Base-by-base conservation (phyloP, 306 rosid species). In the Myrica gale region DNA sequence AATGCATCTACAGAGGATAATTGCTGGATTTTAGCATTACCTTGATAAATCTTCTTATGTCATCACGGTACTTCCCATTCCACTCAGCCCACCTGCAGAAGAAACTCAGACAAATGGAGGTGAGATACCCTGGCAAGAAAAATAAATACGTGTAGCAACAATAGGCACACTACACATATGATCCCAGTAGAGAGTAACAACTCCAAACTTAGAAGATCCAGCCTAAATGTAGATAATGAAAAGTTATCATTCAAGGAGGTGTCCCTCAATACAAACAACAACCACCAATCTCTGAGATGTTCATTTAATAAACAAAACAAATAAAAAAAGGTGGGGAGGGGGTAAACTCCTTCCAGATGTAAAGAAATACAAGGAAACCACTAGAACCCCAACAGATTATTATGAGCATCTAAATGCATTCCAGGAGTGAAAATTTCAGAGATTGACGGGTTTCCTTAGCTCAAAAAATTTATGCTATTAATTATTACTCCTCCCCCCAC, bases 21-120 rank as follows among this genome's bases (percentile, higher is more conserved):
- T 6, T 79, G 51, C 70, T 41, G 69, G 62, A 47, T 73, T 61
- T 55, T 50, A 72, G 50, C 56, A 80, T 80, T 83, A 92, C 99
- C 99, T 92, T 95, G 72, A 92, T 90, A 81, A 90, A 95, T 89
- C 82, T 90, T 73, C 99, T 80, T 12, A 95, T 17, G 72, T 95
- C 99, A 79, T 95, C 99, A 63, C 99, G 99, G 78, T 86, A 95
- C 69, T 68, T 90, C 45, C 96, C 99, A 79, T 95, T 95, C 99
- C 99, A 95, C 89, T 95, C 99, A 23, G 97, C 99, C 99, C 99
- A 95, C 87, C 97, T 95, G 79, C 78, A 83, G 76, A 79, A 54
- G 76, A 75, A 74, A 78, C 80, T 69, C 55, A 60, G 32, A 10
- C 11, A 2, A 66, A 74, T 42, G 11, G 37, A 79, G 45, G 54